Percentiles rank a stretch among this genome's conserved stretches.
These are phyloP conservation scores for Debaryomyces psychrophilus DNA, from an alignment of 1,139 yeast genomes.

Conservation along the genomic window DNA sequence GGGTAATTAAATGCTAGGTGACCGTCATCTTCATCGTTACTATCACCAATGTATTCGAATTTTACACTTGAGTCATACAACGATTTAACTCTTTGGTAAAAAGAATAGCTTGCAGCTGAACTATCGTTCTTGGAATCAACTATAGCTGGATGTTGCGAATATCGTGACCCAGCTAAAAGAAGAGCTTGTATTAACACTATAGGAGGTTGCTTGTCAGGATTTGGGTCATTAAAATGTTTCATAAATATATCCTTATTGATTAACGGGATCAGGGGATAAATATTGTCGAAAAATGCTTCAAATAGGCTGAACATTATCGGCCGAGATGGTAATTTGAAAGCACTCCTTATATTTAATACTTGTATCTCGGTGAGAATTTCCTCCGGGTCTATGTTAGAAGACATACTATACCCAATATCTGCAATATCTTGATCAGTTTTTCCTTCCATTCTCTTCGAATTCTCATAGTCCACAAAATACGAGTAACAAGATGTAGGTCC, in stretches of 20 bases:
- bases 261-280: slow-evolving; percentile 28
- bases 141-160: slow-evolving; percentile 18
- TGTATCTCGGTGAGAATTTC: slow-evolving; percentile 17
- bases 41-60: slow-evolving; percentile 19
- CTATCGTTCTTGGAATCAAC: slow-evolving; percentile 15
- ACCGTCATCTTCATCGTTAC: slow-evolving; percentile 15
- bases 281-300: slow-evolving; percentile 73
- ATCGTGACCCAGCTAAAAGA: slow-evolving; percentile 17
- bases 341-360: slow-evolving; percentile 16
- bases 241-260: slow-evolving; percentile 18
- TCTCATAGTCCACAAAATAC: slow-evolving; percentile 11
- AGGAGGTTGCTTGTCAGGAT: slow-evolving; percentile 19
- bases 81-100: slow-evolving; percentile 16
- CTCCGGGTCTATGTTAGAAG: slow-evolving; percentile 13
- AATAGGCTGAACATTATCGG: slow-evolving; percentile 43
- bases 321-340: slow-evolving; percentile 18
- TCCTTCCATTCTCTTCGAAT: not conserved
- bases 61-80: slow-evolving; percentile 16
- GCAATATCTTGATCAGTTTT: slow-evolving; percentile 4
- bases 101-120: slow-evolving; percentile 12
- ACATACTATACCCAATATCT: slow-evolving; percentile 3
- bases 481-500: slow-evolving; percentile 16
- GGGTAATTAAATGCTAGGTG: slow-evolving; percentile 18
- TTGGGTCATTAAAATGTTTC: slow-evolving; percentile 18
- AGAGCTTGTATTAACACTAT: slow-evolving; percentile 18